Percentiles rank a stretch among this genome's conserved stretches.
Conservation (phyloP, 2,329 filamentous ascomycete species). For the Diaporthe sp. region DNA sequence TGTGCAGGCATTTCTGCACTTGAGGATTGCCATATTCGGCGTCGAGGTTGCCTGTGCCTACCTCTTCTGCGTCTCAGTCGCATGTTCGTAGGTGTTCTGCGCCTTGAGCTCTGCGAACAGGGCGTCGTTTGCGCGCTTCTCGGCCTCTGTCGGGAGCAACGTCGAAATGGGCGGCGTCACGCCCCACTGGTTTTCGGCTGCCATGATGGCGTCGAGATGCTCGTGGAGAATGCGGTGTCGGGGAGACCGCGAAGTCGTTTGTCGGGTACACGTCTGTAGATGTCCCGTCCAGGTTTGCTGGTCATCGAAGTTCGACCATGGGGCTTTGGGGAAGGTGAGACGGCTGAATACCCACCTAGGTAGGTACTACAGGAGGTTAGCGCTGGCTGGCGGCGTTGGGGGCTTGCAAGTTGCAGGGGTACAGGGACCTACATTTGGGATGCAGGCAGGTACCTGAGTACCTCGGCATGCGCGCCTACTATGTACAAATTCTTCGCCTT, state of each 20-base stretch:
- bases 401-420: not conserved
- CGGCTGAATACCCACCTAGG: not conserved
- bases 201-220: constrained; percentile 43
- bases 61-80: constrained; percentile 87
- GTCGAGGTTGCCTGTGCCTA: constrained; percentile 53
- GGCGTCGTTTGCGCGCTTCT: constrained; percentile 82
- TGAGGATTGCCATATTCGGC: not conserved
- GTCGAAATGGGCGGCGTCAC: constrained; percentile 88
- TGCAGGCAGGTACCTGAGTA: too few relatives aligned
- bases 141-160: constrained; percentile 80
- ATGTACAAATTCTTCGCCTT: not conserved
- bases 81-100: constrained; percentile 92
- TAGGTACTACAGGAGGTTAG: constrained; percentile 22
- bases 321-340: constrained; percentile 6
- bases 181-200: constrained; percentile 62
- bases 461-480: not conserved
- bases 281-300: constrained; percentile 15
- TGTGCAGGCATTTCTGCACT: not conserved
- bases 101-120: constrained; percentile 87
- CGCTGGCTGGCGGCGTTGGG: not conserved
- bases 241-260: constrained; percentile 20
- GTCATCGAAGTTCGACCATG: not conserved
- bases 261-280: constrained; percentile 3
- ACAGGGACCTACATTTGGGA: too few relatives aligned
- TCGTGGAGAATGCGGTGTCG: not conserved